Conservation (phyloP, 116 monocot genomes). For the Iris pallida region DNA sequence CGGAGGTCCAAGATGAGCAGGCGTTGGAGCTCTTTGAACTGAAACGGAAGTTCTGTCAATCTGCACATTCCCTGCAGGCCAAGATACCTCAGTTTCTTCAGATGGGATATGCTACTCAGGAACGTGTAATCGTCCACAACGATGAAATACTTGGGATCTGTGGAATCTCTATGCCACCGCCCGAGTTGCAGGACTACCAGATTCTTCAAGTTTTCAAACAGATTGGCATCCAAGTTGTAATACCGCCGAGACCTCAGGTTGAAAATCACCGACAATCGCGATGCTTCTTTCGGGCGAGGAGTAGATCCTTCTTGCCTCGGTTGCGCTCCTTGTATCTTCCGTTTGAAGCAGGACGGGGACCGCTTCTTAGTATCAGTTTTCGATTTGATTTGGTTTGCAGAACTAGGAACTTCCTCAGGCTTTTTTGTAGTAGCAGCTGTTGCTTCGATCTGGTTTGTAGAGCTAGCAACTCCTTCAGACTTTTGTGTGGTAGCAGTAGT, state of each 20-base stretch:
- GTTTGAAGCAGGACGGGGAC: no score
- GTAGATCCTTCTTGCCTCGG: neutral
- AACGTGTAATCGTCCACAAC: neutral
- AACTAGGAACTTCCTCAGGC: no score
- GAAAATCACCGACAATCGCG: no score
- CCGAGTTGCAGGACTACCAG: constrained; percentile 1
- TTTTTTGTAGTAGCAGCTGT: no score
- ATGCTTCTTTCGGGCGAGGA: neutral
- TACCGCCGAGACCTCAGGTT: no score
- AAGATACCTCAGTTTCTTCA: neutral
- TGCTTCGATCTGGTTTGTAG: no score
- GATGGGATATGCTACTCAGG: neutral
- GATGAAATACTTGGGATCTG: neutral
- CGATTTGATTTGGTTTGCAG: no score
- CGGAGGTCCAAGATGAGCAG: neutral
- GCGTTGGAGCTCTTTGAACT: neutral
- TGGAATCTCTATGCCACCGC: neutral
- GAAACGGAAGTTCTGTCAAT: neutral
- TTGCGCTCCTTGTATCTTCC: no score
- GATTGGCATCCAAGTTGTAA: no score
- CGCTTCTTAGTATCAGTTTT: no score
- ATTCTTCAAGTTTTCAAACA: neutral
- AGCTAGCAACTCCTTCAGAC: no score
- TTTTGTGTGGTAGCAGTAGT: no score
- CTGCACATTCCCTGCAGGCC: constrained; percentile 1